These are phyloP conservation scores for Podaxis sp. DNA, from an alignment of 768 basidiomycete species.

Conservation along the genomic window DNA sequence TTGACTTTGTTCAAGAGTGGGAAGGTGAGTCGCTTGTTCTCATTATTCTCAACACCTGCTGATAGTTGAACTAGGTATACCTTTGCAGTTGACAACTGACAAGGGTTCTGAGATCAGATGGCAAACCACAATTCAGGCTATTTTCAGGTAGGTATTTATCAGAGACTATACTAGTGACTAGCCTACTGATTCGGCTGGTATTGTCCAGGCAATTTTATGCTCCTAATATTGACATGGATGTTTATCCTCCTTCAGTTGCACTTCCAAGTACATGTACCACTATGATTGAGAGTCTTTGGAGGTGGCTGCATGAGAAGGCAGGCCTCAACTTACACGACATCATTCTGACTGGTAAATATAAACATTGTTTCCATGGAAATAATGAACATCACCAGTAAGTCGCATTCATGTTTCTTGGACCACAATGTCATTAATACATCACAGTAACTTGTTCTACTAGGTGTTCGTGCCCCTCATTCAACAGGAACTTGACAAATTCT, in stretches of 20 bases:
- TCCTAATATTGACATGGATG: constrained; percentile 21
- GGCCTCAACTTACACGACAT: constrained; percentile 19
- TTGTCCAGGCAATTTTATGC: constrained; percentile 21
- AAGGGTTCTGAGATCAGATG: constrained; percentile 32
- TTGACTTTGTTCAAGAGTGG: constrained; percentile 30
- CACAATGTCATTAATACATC: not conserved
- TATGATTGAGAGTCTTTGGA: constrained; percentile 31
- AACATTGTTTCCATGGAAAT: constrained; percentile 20
- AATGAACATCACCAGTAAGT: constrained; percentile 21
- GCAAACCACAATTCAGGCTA: constrained; percentile 20
- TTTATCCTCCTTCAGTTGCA: constrained; percentile 18
- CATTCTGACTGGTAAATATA: constrained; percentile 23
- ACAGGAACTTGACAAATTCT: constrained; percentile 26
- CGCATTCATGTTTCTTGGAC: not conserved
- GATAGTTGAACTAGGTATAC: constrained; percentile 20
- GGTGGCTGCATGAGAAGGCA: constrained; percentile 23
- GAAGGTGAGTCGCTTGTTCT: constrained; percentile 21
- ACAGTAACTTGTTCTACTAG: constrained; percentile 32
- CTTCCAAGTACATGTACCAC: constrained; percentile 30
- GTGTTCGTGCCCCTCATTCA: constrained; percentile 32
- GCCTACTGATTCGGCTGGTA: not conserved
- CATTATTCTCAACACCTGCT: not conserved
- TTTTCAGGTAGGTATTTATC: constrained; percentile 16
- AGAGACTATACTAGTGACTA: not conserved
- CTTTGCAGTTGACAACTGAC: constrained; percentile 28